Evolutionary conservation across 352 stramenopile species (phyloP), one percentile per base, ranked within the genome.

Genomic region (Phytophthora multivora): DNA sequence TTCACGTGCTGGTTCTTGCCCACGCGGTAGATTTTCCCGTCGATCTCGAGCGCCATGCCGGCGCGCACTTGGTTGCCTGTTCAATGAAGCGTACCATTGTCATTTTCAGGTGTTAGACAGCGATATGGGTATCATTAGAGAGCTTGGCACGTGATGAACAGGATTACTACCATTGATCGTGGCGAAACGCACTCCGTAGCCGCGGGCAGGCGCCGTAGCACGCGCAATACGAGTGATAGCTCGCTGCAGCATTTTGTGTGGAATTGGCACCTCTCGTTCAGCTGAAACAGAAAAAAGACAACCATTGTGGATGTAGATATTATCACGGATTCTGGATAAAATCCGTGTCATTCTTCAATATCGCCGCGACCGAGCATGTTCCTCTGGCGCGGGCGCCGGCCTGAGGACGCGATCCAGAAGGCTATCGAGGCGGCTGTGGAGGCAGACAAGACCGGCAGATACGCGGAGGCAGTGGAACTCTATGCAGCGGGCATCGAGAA

Each of bases 1-100:
- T 95, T 95, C 21, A 94, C 85, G 51, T 91, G 79, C 68, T 95
- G 85, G 57, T 70, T 89, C 71, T 95, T 95, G 54, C 73, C 80
- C 40, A 93, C 85, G 51, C 85, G 85, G 63, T 92, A 95, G 69
- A 93, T 91, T 48, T 84, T 86, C 35, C 82, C 85, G 18, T 94
- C 85, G 26, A 95, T 75, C 31, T 95, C 87, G 15, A 95, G 75
- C 16, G 87, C 84, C 80, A 95, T 93, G 25, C 87, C 87, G 4
- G 81, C 69, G 11, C 87, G 85, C 28, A 95, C 72, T 52, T 95
- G 87, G 55, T 95, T 95, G 51, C 85, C 87, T 93, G 41, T 39
- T 51, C 16, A 52, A 47, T 47, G 10, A 16, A 50, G 25, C 19
- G 23, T 57, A 59, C 23, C 16, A 18, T 39, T 33, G 43, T 57